Conservation (phyloP, 805 yeast species). For the Debaryomyces hansenii region DNA sequence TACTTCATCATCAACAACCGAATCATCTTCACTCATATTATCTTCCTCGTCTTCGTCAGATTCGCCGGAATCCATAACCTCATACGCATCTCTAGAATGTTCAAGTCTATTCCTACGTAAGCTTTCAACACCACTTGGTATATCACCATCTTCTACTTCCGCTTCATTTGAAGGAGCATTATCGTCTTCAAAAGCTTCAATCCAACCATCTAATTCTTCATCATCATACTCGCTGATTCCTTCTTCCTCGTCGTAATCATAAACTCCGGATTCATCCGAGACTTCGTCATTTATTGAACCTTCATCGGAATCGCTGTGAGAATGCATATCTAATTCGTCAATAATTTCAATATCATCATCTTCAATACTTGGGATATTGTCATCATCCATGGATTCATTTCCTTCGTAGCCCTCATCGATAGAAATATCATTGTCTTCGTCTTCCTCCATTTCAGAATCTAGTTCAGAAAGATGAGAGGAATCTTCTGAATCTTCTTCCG, state of each 20-base stretch:
- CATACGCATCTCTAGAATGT: conserved; percentile 2
- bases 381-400: conserved; percentile 7
- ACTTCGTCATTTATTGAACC: conserved; percentile 29
- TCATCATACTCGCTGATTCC: conserved; percentile 33
- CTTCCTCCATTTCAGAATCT: conserved; percentile 19
- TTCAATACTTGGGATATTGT: conserved; percentile 18
- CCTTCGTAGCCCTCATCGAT: conserved; percentile 5
- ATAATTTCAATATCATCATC: conserved; percentile 37
- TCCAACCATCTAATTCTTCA: conserved; percentile 41
- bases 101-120: conserved; percentile 1
- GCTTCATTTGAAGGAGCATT: conserved; percentile 15
- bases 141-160: conserved; percentile 12
- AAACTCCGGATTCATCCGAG: conserved; percentile 20
- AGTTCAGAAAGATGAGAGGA: conserved; percentile 24
- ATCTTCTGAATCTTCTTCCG: conserved; percentile 22
- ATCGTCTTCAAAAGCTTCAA: conserved; percentile 36
- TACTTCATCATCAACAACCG: conserved; percentile 20
- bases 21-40: conserved; percentile 18
- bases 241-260: conserved; percentile 26
- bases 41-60: conserved; percentile 19
- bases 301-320: conserved; percentile 30
- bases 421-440: conserved; percentile 18
- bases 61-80: neutral
- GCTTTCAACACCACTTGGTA: conserved; percentile 8
- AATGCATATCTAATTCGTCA: conserved; percentile 30